Evolutionary conservation across 768 basidiomycete genomes (phyloP).

Genomic region (Tubosaeta sp.): DNA sequence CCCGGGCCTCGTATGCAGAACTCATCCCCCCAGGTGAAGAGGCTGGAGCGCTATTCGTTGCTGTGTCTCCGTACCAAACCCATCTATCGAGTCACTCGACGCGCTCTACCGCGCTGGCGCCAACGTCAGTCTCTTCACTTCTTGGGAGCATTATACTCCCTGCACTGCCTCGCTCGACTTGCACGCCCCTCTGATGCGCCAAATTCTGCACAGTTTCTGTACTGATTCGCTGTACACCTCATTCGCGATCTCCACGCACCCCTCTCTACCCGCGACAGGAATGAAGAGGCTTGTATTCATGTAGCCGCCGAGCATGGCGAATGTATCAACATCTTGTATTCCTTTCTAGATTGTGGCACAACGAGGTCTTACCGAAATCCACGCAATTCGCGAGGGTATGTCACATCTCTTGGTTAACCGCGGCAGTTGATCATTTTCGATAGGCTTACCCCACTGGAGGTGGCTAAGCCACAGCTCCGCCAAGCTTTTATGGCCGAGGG

Average conservation of each 20-base stretch:
- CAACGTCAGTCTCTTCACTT: slow-evolving; percentile 67
- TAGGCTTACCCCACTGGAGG: slow-evolving; percentile 58
- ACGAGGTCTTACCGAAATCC: slow-evolving; percentile 51
- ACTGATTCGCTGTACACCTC: slow-evolving; percentile 62
- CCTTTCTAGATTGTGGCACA: slow-evolving; percentile 62
- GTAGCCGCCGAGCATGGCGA: slow-evolving; percentile 72
- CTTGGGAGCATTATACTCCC: slow-evolving; percentile 57
- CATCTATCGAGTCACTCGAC: slow-evolving; percentile 61
- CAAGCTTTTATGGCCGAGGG: slow-evolving; percentile 52
- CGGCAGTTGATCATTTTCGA: neutral
- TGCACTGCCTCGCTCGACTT: slow-evolving; percentile 59
- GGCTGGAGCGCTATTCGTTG: slow-evolving; percentile 80
- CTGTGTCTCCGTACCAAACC: slow-evolving; percentile 51
- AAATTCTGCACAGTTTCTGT: slow-evolving; percentile 39
- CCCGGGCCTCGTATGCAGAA: slow-evolving; percentile 82
- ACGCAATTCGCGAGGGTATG: slow-evolving; percentile 71
- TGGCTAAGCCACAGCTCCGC: slow-evolving; percentile 65
- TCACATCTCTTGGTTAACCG: slow-evolving; percentile 8
- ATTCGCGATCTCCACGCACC: slow-evolving; percentile 68
- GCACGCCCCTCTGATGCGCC: slow-evolving; percentile 31
- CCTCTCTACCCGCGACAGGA: slow-evolving; percentile 58
- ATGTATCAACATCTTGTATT: slow-evolving; percentile 56
- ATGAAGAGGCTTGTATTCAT: slow-evolving; percentile 77
- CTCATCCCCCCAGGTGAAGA: slow-evolving; percentile 85
- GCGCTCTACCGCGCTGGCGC: slow-evolving; percentile 73